A percentile compares a stretch with the other conserved stretches of the same genome.
phyloP scores from a whole-genome alignment of 1,284 basidiomycete species.

The Apiotrichum laibachii region DNA sequence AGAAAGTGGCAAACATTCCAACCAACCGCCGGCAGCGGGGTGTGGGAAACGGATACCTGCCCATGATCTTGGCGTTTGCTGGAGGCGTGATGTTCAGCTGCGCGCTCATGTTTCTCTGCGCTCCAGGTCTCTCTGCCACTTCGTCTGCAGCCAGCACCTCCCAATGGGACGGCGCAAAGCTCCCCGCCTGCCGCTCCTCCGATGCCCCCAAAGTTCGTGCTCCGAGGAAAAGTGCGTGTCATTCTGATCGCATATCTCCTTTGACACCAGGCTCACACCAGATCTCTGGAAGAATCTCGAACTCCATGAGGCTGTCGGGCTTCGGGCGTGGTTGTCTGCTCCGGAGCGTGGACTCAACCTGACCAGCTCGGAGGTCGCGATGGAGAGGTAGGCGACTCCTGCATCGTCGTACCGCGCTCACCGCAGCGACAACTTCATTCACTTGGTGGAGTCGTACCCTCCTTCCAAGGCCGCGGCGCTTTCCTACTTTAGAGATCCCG shows the following conservation, averaged over 20 bases:
- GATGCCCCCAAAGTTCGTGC: background rate
- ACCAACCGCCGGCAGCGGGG: background rate
- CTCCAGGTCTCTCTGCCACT: background rate
- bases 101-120: background rate
- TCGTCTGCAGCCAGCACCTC: background rate
- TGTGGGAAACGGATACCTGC: background rate
- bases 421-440: constrained; percentile 41
- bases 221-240: background rate
- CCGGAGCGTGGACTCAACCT: constrained; percentile 56
- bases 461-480: constrained; percentile 41
- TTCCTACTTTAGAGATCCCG: constrained; percentile 23
- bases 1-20: background rate
- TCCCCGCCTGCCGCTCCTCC: background rate
- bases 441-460: constrained; percentile 33
- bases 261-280: constrained; percentile 2
- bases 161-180: background rate
- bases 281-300: constrained; percentile 39
- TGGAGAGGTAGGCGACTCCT: constrained; percentile 9
- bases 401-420: background rate
- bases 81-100: background rate
- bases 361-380: constrained; percentile 20
- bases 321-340: constrained; percentile 56
- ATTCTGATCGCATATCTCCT: no score
- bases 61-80: background rate
- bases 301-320: constrained; percentile 53